A percentile compares a stretch with the other conserved stretches of the same genome.
Evolutionary conservation across 148 eudicot genomes (phyloP).

Genomic region (Nyssa sinensis): DNA sequence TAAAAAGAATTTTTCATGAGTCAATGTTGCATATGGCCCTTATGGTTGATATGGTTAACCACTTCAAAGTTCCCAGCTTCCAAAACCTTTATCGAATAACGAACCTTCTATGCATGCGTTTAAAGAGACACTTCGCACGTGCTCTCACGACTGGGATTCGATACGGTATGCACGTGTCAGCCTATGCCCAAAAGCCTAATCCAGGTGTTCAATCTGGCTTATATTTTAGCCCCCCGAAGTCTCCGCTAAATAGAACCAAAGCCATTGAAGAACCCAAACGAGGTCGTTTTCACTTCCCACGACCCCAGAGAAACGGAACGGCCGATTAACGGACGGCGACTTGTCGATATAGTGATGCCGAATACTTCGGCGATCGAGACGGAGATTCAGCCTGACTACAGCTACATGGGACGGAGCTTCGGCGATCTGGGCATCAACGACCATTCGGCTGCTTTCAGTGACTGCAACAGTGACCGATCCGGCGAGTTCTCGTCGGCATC

Average conservation of each 20-base stretch:
- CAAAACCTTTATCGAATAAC: conserved; percentile 11
- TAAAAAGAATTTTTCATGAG: too few species aligned
- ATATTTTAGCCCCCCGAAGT: background rate
- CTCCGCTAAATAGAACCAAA: background rate
- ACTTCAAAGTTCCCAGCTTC: too few species aligned
- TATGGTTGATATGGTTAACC: too few species aligned
- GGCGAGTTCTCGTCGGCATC: conserved; percentile 66
- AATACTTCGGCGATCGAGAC: conserved; percentile 39
- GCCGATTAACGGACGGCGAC: background rate
- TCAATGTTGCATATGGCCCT: too few species aligned
- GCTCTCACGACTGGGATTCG: conserved; percentile 29
- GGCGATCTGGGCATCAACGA: conserved; percentile 36
- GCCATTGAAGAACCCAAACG: conserved; percentile 20
- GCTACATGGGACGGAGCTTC: conserved; percentile 58
- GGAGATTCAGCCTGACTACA: conserved; percentile 37
- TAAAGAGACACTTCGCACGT: conserved; percentile 41
- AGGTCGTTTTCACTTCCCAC: conserved; percentile 10
- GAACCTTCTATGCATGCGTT: conserved; percentile 50
- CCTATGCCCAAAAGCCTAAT: conserved; percentile 4
- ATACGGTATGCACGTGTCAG: conserved; percentile 37
- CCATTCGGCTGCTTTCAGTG: conserved; percentile 77
- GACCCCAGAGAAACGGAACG: background rate
- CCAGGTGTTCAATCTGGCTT: conserved; percentile 16
- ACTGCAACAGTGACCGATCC: conserved; percentile 81
- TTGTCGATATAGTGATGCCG: background rate